These are phyloP conservation scores for Gracilaria gracilis DNA, from an alignment of 23 red algal genomes.

Conservation along the genomic window DNA sequence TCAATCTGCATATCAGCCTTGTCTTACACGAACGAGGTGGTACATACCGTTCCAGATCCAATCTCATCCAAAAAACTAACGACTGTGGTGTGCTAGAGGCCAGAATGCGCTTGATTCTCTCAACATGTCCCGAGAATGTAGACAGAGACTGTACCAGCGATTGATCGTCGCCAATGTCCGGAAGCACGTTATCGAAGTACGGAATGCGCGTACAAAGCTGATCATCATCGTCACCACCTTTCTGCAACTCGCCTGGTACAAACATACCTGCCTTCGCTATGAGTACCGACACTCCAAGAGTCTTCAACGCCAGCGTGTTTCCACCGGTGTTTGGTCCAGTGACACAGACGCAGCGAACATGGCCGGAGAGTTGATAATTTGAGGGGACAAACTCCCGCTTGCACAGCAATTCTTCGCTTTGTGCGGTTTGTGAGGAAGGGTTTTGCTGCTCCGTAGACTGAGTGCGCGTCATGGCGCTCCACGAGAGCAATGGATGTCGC, in stretches of 20 bases:
- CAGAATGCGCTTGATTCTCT: conserved; percentile 87
- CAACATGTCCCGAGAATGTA: conserved; percentile 95
- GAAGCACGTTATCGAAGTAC: conserved; percentile 89
- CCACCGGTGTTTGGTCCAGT: conserved; percentile 98
- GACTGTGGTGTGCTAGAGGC: conserved; percentile 47
- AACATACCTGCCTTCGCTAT: conserved; percentile 94
- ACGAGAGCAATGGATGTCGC: conserved; percentile 87
- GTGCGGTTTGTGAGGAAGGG: no score
- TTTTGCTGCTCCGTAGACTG: neutral
- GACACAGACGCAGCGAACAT: conserved; percentile 76
- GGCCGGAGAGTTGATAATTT: conserved; percentile 62
- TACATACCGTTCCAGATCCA: conserved; percentile 92
- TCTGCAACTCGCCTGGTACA: conserved; percentile 39
- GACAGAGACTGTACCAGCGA: conserved; percentile 84
- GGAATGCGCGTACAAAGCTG: conserved; percentile 67
- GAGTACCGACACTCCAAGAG: conserved; percentile 80
- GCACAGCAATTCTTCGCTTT: conserved; percentile 13
- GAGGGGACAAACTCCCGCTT: conserved; percentile 71
- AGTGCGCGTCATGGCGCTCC: conserved; percentile 40
- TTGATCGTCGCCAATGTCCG: conserved; percentile 98
- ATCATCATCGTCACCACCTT: conserved; percentile 46
- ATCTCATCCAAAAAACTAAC: conserved; percentile 97
- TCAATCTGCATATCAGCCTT: neutral
- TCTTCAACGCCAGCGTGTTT: conserved; percentile 92
- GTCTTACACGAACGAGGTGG: neutral